Base-by-base conservation (phyloP, 768 basidiomycete species). In the Phanerochaete carnosa region DNA sequence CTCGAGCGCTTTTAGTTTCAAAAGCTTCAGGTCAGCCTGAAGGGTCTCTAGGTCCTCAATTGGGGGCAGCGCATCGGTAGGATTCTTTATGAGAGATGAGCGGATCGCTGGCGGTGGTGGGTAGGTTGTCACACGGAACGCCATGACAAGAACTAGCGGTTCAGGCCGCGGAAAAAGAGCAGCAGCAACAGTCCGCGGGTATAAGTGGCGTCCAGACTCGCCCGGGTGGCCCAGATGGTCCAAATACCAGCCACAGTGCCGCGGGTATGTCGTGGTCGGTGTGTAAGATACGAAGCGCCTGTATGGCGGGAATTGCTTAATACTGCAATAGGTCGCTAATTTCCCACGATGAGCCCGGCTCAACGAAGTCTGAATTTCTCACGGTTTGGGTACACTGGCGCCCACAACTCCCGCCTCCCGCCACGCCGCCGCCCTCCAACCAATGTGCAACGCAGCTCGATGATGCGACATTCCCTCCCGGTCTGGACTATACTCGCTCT, bases 31-130 rank as follows among this genome's bases (percentile, higher is more conserved):
- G 70, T 92, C 89, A 46, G 76, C 67, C 43, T 87, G 83, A 23
- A 92, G 79, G 23, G 72, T 65, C 60, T 89, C 85, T 53, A 93
- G 83, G 43, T 93, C 92, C 55, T 89, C 86, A 19, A 84, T 83
- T 23, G 86, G 79, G 8, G 92, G 92, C 16, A 94, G 79, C 13
- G 79, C 60, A 59, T 91, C 88, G 59, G 88, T 78, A 1, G 80
- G 80, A 64, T 77, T 83, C 76, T 83, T 87, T 69, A 90, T 75
- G 58, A 92, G 75, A 60, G 79, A 70, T 43, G 89, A 88, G 62
- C 80, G 83, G 60, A 85, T 76, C 62, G 73, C 66, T n/a, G 79
- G 71, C 50, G 81, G 81, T 39, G 73, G 69, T 59, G 76, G 64
- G 73, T 79, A 91, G 52, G 75, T 74, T 58, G 76, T 71, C 58